These are phyloP conservation scores for Pisolithus microcarpus DNA, from an alignment of 768 basidiomycete genomes.

Conservation along the genomic window DNA sequence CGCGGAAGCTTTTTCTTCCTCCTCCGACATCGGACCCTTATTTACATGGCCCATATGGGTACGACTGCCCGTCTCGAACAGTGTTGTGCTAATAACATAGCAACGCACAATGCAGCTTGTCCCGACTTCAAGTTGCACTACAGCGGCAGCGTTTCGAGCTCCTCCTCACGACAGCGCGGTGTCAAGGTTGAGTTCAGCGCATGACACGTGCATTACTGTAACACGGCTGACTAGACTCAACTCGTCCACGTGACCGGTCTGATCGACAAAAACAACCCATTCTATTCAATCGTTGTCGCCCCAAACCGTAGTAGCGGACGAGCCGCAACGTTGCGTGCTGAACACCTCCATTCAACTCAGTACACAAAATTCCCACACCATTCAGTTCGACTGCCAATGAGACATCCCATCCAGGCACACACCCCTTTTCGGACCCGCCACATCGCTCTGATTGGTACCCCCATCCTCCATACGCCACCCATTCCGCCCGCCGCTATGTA, in stretches of 20 bases:
- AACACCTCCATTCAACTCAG: slow-evolving; percentile 1
- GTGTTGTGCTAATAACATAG: no score
- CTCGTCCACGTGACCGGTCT: slow-evolving; percentile 22
- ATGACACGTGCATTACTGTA: slow-evolving; percentile 2
- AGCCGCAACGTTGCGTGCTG: no score
- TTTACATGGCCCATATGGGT: not conserved
- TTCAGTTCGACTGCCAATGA: slow-evolving; percentile 1
- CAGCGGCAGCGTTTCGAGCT: not conserved
- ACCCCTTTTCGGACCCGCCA: slow-evolving; percentile 29
- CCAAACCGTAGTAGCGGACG: no score
- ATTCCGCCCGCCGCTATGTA: slow-evolving; percentile 9
- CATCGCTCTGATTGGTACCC: slow-evolving; percentile 19
- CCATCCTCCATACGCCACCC: slow-evolving; percentile 3
- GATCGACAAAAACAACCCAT: slow-evolving; percentile 1
- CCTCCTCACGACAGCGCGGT: slow-evolving; percentile 4
- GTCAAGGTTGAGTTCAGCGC: slow-evolving; percentile 9
- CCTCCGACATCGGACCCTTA: slow-evolving; percentile 1
- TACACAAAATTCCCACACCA: slow-evolving; percentile 6
- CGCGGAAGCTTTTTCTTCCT: slow-evolving; percentile 19
- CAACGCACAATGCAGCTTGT: no score
- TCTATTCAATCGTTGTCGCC: not conserved
- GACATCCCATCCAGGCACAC: slow-evolving; percentile 20
- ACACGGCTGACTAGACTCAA: slow-evolving; percentile 4
- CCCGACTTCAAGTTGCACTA: no score
- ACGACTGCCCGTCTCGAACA: not conserved